Evolutionary conservation across 441 rosid genomes (phyloP), one percentile per base, ranked within the genome.

Genomic region (Kokia cookei): DNA sequence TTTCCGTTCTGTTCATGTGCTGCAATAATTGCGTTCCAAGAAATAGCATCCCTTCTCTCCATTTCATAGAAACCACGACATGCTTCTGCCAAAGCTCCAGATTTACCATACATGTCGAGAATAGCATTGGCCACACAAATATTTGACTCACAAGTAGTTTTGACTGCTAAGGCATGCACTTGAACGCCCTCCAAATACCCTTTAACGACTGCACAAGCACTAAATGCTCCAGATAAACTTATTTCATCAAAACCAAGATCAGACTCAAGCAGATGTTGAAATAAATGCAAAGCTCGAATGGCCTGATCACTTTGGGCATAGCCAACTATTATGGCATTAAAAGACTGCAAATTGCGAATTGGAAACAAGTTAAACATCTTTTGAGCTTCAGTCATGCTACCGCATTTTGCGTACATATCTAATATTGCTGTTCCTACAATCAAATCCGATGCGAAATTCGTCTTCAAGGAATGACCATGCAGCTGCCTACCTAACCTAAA

Each of bases 331-430:
- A 93, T 85, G 32, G 99, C 99, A 77, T 93, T 95, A 72, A 86
- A 87, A 63, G 96, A 91, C 75, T 91, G 98, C 83, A 91, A 75
- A 69, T 81, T 85, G 76, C n/a, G 91, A 68, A 72, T 78, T 15
- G 86, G 91, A 72, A 94, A 82, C 17, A 74, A 77, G 79, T 82
- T 83, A 84, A 93, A 91, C 58, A 89, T 55, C 83, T 82, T 87
- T 73, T 82, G 86, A 83, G 99, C 96, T 80, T 87, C 91, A 57
- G 19, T 68, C 81, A 91, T 82, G 62, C 80, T 78, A 37, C 85
- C 89, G 74, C 96, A 90, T 84, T 91, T 95, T 17, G 97, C 90
- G 69, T 95, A 95, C 99, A 95, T 93, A 83, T 95, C 98, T 82
- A 95, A 68, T 10, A 86, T 89, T 15, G 99, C 93, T 32, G 98